Percentiles rank a stretch among this genome's conserved stretches.
Conservation (phyloP, 2,329 filamentous ascomycete species). For the Aspergillus sp. region DNA sequence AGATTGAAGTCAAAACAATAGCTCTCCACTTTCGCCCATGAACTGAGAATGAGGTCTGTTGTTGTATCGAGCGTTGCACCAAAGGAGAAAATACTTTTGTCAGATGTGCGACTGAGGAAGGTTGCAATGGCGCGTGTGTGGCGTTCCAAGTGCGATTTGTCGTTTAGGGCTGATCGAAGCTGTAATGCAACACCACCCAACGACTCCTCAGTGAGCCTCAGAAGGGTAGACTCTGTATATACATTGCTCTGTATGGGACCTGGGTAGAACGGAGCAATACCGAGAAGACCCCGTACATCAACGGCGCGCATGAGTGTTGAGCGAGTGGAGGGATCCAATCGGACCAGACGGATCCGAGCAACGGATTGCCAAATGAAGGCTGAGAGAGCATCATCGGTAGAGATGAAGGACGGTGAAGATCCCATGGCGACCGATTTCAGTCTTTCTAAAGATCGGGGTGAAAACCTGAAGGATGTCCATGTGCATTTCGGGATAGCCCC, state of each 20-base stretch:
- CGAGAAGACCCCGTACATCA: constrained; percentile 42
- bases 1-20: constrained; percentile 44
- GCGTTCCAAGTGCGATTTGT: constrained; percentile 27
- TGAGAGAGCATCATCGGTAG: constrained; percentile 51
- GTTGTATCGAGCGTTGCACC: constrained; percentile 28
- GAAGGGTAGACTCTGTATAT: constrained; percentile 29
- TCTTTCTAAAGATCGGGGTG: constrained; percentile 25
- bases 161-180: constrained; percentile 37
- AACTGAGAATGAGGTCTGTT: constrained; percentile 49
- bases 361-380: constrained; percentile 50
- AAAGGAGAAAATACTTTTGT: constrained; percentile 29
- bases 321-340: constrained; percentile 17
- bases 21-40: constrained; percentile 47
- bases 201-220: constrained; percentile 22
- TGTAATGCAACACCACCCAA: constrained; percentile 34
- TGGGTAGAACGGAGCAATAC: constrained; percentile 42
- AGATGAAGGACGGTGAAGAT: constrained; percentile 33
- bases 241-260: constrained; percentile 48
- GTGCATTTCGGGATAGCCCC: constrained; percentile 27
- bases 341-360: constrained; percentile 35
- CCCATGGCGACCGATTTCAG: constrained; percentile 38
- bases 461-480: constrained; percentile 47
- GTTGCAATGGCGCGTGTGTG: constrained; percentile 41
- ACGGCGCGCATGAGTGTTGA: constrained; percentile 46
- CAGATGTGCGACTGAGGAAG: constrained; percentile 23